Base-by-base conservation (phyloP, 352 stramenopile genomes). In the Pythium grandisporangium region DNA sequence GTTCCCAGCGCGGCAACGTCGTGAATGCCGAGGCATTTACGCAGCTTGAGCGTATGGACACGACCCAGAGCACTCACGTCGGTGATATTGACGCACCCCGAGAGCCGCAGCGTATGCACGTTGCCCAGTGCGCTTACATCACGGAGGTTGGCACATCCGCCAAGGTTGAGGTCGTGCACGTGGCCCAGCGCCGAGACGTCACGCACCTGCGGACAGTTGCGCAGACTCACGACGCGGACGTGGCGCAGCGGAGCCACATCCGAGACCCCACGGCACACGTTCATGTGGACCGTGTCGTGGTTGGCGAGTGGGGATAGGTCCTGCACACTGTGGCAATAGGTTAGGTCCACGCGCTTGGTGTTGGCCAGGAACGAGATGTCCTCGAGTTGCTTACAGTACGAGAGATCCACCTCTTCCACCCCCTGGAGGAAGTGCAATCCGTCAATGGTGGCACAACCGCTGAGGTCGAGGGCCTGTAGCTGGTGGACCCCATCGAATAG, bases 251-350 rank as follows among this genome's bases (percentile, higher is more conserved):
- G 30, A 29, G 58, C 47, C 3, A 87, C 74, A 30, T 87, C 66
- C 16, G 30, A 25, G 19, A 88, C 27, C 3, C 63, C 61, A 10
- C 70, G 60, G 24, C 71, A 88, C 8, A 88, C 61, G 34, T 84
- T 84, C 30, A 85, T 56, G 33, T 76, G 62, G 32, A 88, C 70
- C 0, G 59, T 58, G 5, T 64, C 48, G 39, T 62, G 79, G 20
- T 66, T 43, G 13, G 56, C 48, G 2, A 85, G 59, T 17, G 75
- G 56, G 22, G 46, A 24, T 21, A 88, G 53, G 38, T 84, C 55
- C 1, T 49, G 53, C 21, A 88, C 51, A 12, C 30, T 52, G 54
- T 87, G 74, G 45, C 74, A 87, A 48, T 87, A 87, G 13, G 68
- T 83, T 14, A 87, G 53, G 32, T 84, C 68, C 6, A 84, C 68